Evolutionary conservation across 2,329 filamentous ascomycete species (phyloP).

Genomic region (Thermoascus crustaceus): DNA sequence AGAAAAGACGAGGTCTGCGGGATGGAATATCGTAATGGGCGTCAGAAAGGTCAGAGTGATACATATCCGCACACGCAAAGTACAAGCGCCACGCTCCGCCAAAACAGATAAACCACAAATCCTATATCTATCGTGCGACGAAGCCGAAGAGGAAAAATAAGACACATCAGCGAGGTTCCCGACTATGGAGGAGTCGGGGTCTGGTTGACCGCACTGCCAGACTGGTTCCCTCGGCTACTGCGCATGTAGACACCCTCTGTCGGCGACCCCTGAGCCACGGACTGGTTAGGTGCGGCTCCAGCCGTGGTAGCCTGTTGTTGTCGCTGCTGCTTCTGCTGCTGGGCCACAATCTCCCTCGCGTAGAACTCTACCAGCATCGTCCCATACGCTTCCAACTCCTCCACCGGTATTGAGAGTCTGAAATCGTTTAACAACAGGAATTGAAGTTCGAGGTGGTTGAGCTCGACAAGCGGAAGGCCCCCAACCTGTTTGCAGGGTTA

Average conservation of each 20-base stretch:
- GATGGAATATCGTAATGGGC: too few relatives aligned
- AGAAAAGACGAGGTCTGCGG: too few relatives aligned
- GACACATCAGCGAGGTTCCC: too few relatives aligned
- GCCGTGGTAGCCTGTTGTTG: slow-evolving; percentile 9
- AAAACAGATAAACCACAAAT: too few relatives aligned
- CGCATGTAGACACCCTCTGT: slow-evolving; percentile 30
- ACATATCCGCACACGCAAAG: too few relatives aligned
- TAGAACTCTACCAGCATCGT: slow-evolving; percentile 99
- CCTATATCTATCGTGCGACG: too few relatives aligned
- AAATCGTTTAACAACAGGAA: slow-evolving; percentile 96
- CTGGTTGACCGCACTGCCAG: slow-evolving; percentile 17
- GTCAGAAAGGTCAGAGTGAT: too few relatives aligned
- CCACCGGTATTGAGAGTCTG: slow-evolving; percentile 80
- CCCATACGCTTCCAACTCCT: slow-evolving; percentile 92
- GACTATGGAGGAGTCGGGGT: slow-evolving; percentile 25
- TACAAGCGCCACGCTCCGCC: too few relatives aligned
- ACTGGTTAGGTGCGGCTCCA: slow-evolving; percentile 13
- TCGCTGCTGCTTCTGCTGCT: slow-evolving; percentile 40
- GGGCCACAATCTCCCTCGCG: slow-evolving; percentile 74
- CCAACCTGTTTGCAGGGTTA: slow-evolving; percentile 60
- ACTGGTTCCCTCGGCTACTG: slow-evolving; percentile 17
- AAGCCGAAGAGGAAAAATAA: too few relatives aligned
- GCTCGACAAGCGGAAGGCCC: slow-evolving; percentile 78
- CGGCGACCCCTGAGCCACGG: slow-evolving; percentile 11
- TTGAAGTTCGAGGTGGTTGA: slow-evolving; percentile 94